Evolutionary conservation across 441 rosid species (phyloP).

Genomic region (Jatropha podagrica): DNA sequence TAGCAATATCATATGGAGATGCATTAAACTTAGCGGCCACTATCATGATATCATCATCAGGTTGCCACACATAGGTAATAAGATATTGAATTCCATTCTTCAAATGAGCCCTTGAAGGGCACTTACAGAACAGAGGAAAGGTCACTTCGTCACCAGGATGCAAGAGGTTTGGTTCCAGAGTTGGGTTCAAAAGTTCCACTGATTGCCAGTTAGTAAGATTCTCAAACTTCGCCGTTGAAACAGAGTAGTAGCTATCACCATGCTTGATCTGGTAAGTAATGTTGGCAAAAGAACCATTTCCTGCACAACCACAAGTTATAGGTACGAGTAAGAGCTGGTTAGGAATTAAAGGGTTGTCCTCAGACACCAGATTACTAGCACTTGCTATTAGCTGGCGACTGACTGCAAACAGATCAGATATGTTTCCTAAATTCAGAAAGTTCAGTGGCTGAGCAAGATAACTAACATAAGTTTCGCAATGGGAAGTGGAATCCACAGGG

Average conservation of each 20-base stretch:
- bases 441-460: slow-evolving; percentile 41
- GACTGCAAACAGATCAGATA: slow-evolving; percentile 48
- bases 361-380: slow-evolving; percentile 51
- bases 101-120: slow-evolving; percentile 38
- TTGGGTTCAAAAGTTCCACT: slow-evolving; percentile 41
- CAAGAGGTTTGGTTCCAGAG: slow-evolving; percentile 34
- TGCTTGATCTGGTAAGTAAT: slow-evolving; percentile 50
- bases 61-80: slow-evolving; percentile 59
- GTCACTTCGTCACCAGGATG: slow-evolving; percentile 43
- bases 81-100: slow-evolving; percentile 39
- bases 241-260: slow-evolving; percentile 48
- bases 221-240: slow-evolving; percentile 42
- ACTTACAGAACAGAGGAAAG: slow-evolving; percentile 59
- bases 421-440: slow-evolving; percentile 41
- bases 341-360: slow-evolving; percentile 38
- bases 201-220: slow-evolving; percentile 46
- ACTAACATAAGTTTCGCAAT: slow-evolving; percentile 42
- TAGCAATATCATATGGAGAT: slow-evolving; percentile 30
- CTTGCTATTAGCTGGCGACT: slow-evolving; percentile 38
- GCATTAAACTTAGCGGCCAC: slow-evolving; percentile 43
- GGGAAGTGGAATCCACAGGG: slow-evolving; percentile 21
- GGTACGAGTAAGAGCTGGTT: slow-evolving; percentile 59
- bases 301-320: slow-evolving; percentile 46
- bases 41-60: slow-evolving; percentile 36
- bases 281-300: slow-evolving; percentile 46